Conservation (phyloP, 2,329 filamentous ascomycete genomes). For the Capronia epimyces region DNA sequence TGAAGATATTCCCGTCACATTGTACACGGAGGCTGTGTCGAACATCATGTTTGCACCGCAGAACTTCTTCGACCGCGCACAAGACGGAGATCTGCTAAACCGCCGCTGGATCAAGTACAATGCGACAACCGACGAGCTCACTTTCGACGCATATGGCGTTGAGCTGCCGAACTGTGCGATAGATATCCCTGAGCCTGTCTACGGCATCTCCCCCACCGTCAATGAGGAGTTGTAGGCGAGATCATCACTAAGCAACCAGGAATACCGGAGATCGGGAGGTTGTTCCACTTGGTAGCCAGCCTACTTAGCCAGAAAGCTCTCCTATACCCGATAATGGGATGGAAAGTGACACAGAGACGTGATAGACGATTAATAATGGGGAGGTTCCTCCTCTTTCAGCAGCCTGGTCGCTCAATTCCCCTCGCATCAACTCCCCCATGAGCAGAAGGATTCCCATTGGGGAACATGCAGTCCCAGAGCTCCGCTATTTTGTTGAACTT, state of each 20-base stretch:
- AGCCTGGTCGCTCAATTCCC: too few species aligned
- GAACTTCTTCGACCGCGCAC: constrained; percentile 22
- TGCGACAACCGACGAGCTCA: constrained; percentile 26
- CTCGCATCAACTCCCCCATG: too few species aligned
- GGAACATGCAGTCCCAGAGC: too few species aligned
- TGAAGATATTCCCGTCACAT: constrained; percentile 35
- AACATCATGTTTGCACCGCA: constrained; percentile 19
- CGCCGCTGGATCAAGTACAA: constrained; percentile 34
- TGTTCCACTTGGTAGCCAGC: too few species aligned
- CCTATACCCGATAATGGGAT: too few species aligned
- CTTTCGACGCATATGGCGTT: constrained; percentile 33
- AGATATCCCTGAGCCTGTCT: constrained; percentile 12
- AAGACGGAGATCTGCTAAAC: constrained; percentile 38
- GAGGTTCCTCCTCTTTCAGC: too few species aligned
- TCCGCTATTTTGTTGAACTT: too few species aligned
- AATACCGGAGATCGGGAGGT: background rate
- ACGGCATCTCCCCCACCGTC: constrained; percentile 9
- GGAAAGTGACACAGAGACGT: too few species aligned
- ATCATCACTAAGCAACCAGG: background rate
- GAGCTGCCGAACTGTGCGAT: constrained; percentile 32
- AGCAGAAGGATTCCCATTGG: too few species aligned
- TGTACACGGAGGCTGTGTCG: constrained; percentile 23
- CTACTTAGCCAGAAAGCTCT: too few species aligned
- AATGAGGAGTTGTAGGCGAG: constrained; percentile 1
- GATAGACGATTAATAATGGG: too few species aligned